Evolutionary conservation across 1,284 basidiomycete genomes (phyloP).

Genomic region (Thecaphora thlaspeos): DNA sequence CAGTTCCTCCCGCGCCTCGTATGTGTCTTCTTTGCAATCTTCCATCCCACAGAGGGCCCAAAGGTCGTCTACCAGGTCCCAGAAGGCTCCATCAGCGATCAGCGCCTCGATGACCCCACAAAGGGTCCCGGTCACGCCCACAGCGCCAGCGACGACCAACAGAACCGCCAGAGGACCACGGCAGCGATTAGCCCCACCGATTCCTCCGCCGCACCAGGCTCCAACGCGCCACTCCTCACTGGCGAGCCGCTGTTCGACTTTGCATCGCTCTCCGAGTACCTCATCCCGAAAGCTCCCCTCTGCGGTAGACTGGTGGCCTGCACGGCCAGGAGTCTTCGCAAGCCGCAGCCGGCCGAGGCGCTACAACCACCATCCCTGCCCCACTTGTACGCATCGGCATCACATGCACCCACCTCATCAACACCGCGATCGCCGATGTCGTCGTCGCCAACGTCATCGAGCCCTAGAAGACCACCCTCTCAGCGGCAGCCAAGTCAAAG

Average conservation of each 20-base stretch:
- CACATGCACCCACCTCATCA: neutral
- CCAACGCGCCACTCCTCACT: slow-evolving; percentile 7
- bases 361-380: too few relatives aligned
- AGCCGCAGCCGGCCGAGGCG: too few relatives aligned
- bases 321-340: slow-evolving; percentile 16
- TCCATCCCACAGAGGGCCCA: slow-evolving; percentile 76
- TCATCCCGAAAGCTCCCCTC: slow-evolving; percentile 82
- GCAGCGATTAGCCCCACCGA: too few relatives aligned
- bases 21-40: slow-evolving; percentile 83
- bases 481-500: too few relatives aligned
- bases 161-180: slow-evolving; percentile 5
- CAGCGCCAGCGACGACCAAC: neutral
- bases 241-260: slow-evolving; percentile 75
- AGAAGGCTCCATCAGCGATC: slow-evolving; percentile 63
- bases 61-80: slow-evolving; percentile 87
- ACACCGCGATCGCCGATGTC: neutral
- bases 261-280: slow-evolving; percentile 84
- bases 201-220: too few relatives aligned
- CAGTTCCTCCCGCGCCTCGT: slow-evolving; percentile 66
- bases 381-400: too few relatives aligned
- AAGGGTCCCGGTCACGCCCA: neutral
- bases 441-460: neutral
- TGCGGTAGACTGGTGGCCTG: slow-evolving; percentile 81
- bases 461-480: too few relatives aligned
- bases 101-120: neutral